phyloP scores from a whole-genome alignment of 1,284 basidiomycete genomes.

The Lentinula novae-zelandiae region DNA sequence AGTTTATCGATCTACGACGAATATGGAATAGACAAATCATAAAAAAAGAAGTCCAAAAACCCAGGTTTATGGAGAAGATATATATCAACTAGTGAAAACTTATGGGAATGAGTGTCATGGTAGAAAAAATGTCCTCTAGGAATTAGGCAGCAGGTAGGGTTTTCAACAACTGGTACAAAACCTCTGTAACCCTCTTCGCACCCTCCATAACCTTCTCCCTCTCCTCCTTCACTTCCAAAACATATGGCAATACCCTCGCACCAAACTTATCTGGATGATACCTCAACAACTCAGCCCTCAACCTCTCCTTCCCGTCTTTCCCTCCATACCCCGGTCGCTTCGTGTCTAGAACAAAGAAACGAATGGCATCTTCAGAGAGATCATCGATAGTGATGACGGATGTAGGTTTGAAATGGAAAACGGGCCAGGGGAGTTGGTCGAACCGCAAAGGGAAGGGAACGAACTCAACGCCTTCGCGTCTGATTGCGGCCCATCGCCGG shows the following conservation, averaged over 20 bases:
- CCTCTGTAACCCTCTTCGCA: constrained; percentile 18
- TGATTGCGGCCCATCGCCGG: constrained; percentile 36
- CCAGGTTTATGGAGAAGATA: too few relatives aligned
- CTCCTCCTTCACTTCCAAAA: constrained; percentile 33
- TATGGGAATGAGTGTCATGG: background rate
- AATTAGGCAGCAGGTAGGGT: background rate
- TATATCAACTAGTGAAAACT: background rate
- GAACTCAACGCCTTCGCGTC: constrained; percentile 14
- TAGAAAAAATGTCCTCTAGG: too few relatives aligned
- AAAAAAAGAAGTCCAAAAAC: too few relatives aligned
- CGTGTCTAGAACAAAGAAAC: constrained; percentile 36
- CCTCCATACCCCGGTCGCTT: constrained; percentile 23
- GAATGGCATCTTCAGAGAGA: constrained; percentile 19
- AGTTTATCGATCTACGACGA: too few relatives aligned
- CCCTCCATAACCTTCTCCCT: constrained; percentile 38
- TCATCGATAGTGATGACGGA: constrained; percentile 7
- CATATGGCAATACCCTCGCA: constrained; percentile 35
- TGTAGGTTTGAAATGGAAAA: constrained; percentile 23
- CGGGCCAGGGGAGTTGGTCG: constrained; percentile 46
- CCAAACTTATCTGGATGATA: constrained; percentile 57
- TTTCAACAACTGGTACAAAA: background rate
- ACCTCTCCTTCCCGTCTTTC: constrained; percentile 31
- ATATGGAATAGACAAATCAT: too few relatives aligned
- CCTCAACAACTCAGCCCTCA: constrained; percentile 42
- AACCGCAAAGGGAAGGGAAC: constrained; percentile 20